A percentile compares a stretch with the other conserved stretches of the same genome.
These are phyloP conservation scores for Salix koriyanagi DNA, from an alignment of 345 rosid species.

Conservation along the genomic window DNA sequence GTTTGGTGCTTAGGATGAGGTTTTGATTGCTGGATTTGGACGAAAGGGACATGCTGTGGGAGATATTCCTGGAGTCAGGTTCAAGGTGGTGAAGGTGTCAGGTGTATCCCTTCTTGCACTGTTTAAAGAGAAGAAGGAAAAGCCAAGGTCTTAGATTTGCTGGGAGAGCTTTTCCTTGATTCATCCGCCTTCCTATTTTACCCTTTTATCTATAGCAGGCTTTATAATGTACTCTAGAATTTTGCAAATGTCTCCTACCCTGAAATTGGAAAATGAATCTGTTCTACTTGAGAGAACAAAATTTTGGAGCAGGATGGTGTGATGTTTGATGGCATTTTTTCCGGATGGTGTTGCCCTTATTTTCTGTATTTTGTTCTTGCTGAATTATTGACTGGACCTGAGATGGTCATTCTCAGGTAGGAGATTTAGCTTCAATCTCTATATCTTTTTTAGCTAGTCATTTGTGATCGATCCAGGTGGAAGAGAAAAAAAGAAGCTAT, in stretches of 20 bases:
- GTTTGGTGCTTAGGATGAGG: constrained; percentile 49
- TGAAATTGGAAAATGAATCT: not conserved
- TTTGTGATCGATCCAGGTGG: not conserved
- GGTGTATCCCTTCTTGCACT: constrained; percentile 77
- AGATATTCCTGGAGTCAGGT: constrained; percentile 85
- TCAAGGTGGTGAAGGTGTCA: constrained; percentile 84
- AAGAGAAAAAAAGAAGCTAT: not conserved
- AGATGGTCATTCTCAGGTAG: not conserved
- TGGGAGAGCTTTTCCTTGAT: not conserved
- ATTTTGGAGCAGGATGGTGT: not conserved
- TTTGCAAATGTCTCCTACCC: not conserved
- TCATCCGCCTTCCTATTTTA: not conserved
- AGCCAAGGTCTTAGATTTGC: constrained; percentile 60
- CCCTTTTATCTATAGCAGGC: not conserved
- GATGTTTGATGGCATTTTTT: not conserved
- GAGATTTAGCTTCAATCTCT: not conserved
- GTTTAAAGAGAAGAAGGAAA: constrained; percentile 82
- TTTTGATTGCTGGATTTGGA: constrained; percentile 75
- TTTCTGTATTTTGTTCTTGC: not conserved
- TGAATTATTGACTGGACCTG: not conserved
- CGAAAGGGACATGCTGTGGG: constrained; percentile 84
- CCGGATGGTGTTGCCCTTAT: not conserved
- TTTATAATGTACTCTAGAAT: constrained; percentile 1
- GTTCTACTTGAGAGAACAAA: not conserved
- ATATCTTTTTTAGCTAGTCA: not conserved